A percentile compares a stretch with the other conserved stretches of the same genome.
Conservation (phyloP, 768 basidiomycete species). For the Naematelia aurantialba region DNA sequence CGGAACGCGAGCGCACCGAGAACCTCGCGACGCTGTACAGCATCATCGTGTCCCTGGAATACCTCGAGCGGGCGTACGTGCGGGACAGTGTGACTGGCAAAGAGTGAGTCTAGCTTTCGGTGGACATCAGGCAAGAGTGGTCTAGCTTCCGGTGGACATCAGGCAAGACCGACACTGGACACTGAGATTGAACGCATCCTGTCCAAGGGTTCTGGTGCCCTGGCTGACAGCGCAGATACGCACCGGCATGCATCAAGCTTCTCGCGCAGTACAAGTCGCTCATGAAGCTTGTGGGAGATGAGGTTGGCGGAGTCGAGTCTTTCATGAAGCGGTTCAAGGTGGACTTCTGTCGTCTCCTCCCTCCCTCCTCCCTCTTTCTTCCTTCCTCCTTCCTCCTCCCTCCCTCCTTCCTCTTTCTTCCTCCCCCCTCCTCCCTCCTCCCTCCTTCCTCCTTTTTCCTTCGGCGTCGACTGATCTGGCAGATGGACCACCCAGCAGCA, state of each 20-base stretch:
- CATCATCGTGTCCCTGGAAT: conserved; percentile 85
- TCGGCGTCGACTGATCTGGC: neutral
- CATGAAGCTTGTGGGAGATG: conserved; percentile 87
- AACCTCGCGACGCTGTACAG: conserved; percentile 85
- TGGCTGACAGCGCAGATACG: conserved; percentile 66
- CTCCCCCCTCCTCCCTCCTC: neutral
- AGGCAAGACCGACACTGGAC: no score
- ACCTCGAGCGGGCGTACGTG: conserved; percentile 91
- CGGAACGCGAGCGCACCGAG: conserved; percentile 83
- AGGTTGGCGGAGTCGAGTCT: conserved; percentile 63
- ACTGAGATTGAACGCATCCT: no score
- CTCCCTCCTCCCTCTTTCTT: neutral
- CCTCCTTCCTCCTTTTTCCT: neutral
- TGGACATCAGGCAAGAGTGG: no score
- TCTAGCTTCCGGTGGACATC: no score
- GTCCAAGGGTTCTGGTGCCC: neutral
- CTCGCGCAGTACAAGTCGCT: conserved; percentile 96
- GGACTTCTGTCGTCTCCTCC: conserved; percentile 30
- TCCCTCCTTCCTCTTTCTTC: neutral
- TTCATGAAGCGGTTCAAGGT: conserved; percentile 89
- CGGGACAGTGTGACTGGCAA: conserved; percentile 84
- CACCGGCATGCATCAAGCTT: conserved; percentile 89
- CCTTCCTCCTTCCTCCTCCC: neutral
- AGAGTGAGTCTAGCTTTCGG: conserved; percentile 69
- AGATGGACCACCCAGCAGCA: conserved; percentile 94